phyloP scores from a whole-genome alignment of 768 basidiomycete species.

The Lentinus brumalis region DNA sequence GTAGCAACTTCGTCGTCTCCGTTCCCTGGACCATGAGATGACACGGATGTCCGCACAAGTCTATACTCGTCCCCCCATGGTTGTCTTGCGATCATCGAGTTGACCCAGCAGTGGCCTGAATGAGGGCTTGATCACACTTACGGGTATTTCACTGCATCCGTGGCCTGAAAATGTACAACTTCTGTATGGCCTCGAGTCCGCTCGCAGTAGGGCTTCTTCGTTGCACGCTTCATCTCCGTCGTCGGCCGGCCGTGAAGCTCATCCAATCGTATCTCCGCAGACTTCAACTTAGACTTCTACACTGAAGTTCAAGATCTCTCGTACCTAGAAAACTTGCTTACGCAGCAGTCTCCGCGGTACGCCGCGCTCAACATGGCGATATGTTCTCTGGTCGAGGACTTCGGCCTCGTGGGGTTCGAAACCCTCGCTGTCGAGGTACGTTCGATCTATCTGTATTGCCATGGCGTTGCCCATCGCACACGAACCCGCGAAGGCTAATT shows the following conservation, averaged over 20 bases:
- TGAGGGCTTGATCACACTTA: too few relatives aligned
- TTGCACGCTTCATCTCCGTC: neutral
- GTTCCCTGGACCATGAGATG: too few relatives aligned
- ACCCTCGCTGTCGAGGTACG: slow-evolving; percentile 93
- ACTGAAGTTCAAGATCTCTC: slow-evolving; percentile 97
- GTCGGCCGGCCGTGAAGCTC: neutral
- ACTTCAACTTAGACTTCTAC: slow-evolving; percentile 97
- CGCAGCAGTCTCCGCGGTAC: slow-evolving; percentile 67
- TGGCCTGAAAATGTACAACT: too few relatives aligned
- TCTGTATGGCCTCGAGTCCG: too few relatives aligned
- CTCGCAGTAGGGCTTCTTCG: neutral
- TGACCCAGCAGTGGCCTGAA: too few relatives aligned
- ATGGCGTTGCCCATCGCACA: neutral
- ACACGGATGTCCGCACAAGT: too few relatives aligned
- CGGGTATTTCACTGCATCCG: too few relatives aligned
- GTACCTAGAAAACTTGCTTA: slow-evolving; percentile 78
- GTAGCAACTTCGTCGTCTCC: too few relatives aligned
- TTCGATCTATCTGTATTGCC: neutral
- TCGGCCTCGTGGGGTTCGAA: slow-evolving; percentile 90
- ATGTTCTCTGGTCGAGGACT: slow-evolving; percentile 93
- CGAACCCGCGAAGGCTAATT: neutral
- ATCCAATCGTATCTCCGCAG: slow-evolving; percentile 40
- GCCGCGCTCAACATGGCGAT: slow-evolving; percentile 85
- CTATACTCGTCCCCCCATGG: too few relatives aligned
- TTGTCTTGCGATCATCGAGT: too few relatives aligned